A percentile compares a stretch with the other conserved stretches of the same genome.
Evolutionary conservation across 2,329 filamentous ascomycete genomes (phyloP).

Genomic region (Fusarium kyushuense): DNA sequence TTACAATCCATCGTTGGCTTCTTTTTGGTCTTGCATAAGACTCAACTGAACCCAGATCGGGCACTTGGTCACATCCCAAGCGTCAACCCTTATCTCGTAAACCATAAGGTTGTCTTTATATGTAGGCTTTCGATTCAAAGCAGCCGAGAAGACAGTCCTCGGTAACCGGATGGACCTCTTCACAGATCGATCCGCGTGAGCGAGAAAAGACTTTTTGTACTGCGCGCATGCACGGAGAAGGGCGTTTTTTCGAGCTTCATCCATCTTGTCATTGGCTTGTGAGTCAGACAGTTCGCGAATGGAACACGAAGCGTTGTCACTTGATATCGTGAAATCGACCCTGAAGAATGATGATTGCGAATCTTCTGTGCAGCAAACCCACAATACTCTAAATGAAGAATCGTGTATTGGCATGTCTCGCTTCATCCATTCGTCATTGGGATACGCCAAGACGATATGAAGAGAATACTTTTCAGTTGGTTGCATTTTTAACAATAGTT

Average conservation of each 20-base stretch:
- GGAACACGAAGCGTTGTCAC: conserved; percentile 8
- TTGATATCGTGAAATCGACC: conserved; percentile 11
- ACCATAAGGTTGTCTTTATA: background rate
- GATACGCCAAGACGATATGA: background rate
- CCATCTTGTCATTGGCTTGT: background rate
- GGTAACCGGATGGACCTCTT: background rate
- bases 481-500: background rate
- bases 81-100: conserved; percentile 1
- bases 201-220: conserved; percentile 15
- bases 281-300: conserved; percentile 6
- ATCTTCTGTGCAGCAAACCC: background rate
- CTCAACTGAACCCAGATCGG: conserved; percentile 19
- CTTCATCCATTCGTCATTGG: conserved; percentile 8
- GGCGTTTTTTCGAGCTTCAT: background rate
- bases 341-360: conserved; percentile 10
- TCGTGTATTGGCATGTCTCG: conserved; percentile 4
- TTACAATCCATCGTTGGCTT: background rate
- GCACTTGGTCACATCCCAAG: background rate
- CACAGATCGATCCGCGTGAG: conserved; percentile 7
- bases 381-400: conserved; percentile 9
- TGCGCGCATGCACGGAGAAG: conserved; percentile 7
- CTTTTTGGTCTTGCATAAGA: conserved; percentile 7
- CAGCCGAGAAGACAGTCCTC: background rate
- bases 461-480: background rate
- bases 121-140: conserved; percentile 6